These are phyloP conservation scores for Globisporangium paddicum DNA, from an alignment of 352 stramenopile species.

Conservation along the genomic window DNA sequence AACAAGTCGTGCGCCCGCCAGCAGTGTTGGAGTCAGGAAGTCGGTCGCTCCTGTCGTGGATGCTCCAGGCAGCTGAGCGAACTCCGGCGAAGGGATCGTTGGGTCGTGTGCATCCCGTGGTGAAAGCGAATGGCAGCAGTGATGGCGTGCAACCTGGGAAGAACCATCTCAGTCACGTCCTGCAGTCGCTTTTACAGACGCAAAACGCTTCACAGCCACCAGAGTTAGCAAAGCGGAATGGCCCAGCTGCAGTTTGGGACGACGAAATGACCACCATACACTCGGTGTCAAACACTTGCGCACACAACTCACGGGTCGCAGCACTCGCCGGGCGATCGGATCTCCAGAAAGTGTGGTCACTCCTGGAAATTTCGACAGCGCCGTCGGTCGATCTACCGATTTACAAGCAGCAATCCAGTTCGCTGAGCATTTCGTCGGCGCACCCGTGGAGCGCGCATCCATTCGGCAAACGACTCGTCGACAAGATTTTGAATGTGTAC, in stretches of 20 bases:
- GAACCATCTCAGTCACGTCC: conserved; percentile 37
- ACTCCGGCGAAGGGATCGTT: conserved; percentile 7
- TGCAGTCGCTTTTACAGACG: conserved; percentile 32
- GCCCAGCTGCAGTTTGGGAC: not conserved
- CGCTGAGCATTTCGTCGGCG: conserved; percentile 28
- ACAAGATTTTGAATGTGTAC: conserved; percentile 77
- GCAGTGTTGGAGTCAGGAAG: conserved; percentile 22
- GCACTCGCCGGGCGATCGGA: conserved; percentile 53
- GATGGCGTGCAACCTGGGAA: not conserved
- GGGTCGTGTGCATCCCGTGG: conserved; percentile 8
- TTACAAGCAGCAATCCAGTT: conserved; percentile 26
- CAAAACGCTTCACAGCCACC: conserved; percentile 3
- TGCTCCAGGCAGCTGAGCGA: conserved; percentile 41
- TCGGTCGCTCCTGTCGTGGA: conserved; percentile 57
- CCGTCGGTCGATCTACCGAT: conserved; percentile 43
- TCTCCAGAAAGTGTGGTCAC: conserved; percentile 77
- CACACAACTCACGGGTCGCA: conserved; percentile 53
- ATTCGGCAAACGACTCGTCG: conserved; percentile 69
- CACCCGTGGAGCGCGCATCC: conserved; percentile 79
- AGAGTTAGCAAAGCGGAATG: not conserved
- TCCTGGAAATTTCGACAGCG: conserved; percentile 66
- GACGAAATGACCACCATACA: not conserved
- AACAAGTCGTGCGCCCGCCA: not conserved
- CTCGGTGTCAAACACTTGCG: conserved; percentile 41
- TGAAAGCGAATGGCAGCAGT: not conserved